Evolutionary conservation across 345 rosid species (phyloP), one percentile per base, ranked within the genome.

Genomic region (Dimocarpus longan): DNA sequence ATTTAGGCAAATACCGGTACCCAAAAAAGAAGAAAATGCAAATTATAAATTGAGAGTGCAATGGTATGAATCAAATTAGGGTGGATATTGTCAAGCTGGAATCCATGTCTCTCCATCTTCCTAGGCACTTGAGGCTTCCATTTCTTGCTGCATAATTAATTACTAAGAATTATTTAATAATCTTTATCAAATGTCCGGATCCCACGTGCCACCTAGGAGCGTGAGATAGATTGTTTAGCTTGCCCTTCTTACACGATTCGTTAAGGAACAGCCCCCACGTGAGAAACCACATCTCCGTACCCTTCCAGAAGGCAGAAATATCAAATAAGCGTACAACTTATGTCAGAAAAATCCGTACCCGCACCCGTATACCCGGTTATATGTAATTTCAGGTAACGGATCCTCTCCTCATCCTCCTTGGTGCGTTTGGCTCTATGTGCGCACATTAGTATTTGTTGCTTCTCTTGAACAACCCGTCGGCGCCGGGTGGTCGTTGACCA

Each of bases 401-500:
- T 62, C 68, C 59, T 42, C 15, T 32, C 11, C 12, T 18, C 42
- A 32, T 32, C 11, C 6, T 26, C 11, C 18, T 2, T 26, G 22
- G n/a, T 18, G 59, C n/a, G 52, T 70, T 69, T 16, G 43, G 12
- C 37, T n/a, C 46, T 15, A 6, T 42, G 4, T 19, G 57, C 44
- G 63, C 67, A 76, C 78, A 16, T 44, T 72, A 64, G 82, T 39
- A 1, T n/a, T 18, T 12, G 32, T 28, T 9, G 12, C 18, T 18
- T 6, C 3, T 21, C 42, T 11, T 43, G 37, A 32, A 32, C 22
- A 26, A 15, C 75, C 71, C 5, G 82, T 75, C 80, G 85, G 82
- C 68, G 84, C 82, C 84, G 82, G 37, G 63, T 80, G 73, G 68
- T 52, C 52, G 78, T 80, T 77, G 80, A 77, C 82, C 19, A 66